Conservation (phyloP, 1,284 basidiomycete genomes). For the Trichosporon sp. region DNA sequence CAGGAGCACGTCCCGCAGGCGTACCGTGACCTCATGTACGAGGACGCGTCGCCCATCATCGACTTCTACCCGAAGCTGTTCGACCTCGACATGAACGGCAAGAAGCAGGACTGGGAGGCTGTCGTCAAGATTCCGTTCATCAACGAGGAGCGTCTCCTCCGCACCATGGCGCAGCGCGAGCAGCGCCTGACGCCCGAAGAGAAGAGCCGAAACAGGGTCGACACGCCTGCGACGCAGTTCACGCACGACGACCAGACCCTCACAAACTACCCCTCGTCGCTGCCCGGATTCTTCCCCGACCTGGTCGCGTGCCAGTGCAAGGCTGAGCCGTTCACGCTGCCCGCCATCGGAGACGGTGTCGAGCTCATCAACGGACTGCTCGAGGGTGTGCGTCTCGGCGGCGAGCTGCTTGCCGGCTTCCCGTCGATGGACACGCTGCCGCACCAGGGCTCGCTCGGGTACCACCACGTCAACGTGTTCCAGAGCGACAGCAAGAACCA, state of each 20-base stretch:
- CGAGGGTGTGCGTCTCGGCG: constrained; percentile 82
- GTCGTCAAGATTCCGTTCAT: constrained; percentile 99
- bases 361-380: constrained; percentile 81
- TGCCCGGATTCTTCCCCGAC: constrained; percentile 91
- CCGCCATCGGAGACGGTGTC: constrained; percentile 71
- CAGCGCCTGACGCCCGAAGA: constrained; percentile 75
- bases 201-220: constrained; percentile 68
- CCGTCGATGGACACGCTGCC: constrained; percentile 88
- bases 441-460: constrained; percentile 67
- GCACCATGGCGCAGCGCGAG: constrained; percentile 79
- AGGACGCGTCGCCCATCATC: constrained; percentile 77
- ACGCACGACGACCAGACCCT: constrained; percentile 62
- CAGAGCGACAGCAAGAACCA: constrained; percentile 84
- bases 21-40: constrained; percentile 88
- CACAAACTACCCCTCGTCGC: constrained; percentile 75
- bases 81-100: constrained; percentile 92
- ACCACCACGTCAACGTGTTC: constrained; percentile 91
- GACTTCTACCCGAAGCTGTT: constrained; percentile 94
- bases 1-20: constrained; percentile 79
- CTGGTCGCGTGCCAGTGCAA: constrained; percentile 74
- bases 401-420: constrained; percentile 87
- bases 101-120: constrained; percentile 98
- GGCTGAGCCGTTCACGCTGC: constrained; percentile 77
- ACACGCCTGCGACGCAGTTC: constrained; percentile 71
- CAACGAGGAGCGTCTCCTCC: constrained; percentile 71